Evolutionary conservation across 345 rosid genomes (phyloP).

Genomic region (Zanthoxylum bungeanum): DNA sequence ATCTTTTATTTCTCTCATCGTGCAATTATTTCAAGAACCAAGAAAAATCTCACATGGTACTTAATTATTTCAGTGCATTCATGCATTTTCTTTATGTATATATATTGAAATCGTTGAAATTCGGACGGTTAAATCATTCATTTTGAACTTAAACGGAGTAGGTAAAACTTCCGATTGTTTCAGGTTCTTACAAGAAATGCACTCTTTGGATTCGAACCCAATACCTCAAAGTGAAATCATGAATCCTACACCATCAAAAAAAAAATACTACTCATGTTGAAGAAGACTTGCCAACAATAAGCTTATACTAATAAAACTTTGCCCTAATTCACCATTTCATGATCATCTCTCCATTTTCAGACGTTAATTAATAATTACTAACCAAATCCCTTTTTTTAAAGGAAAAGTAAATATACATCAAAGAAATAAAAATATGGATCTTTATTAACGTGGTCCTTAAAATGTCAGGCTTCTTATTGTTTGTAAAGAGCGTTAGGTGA

Average conservation of each 20-base stretch:
- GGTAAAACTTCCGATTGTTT: too few relatives aligned
- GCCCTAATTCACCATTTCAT: not conserved
- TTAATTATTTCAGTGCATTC: conserved; percentile 17
- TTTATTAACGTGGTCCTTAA: conserved; percentile 4
- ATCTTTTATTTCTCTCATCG: not conserved
- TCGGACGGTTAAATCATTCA: too few relatives aligned
- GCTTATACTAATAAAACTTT: not conserved
- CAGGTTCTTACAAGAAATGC: too few relatives aligned
- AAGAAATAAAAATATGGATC: not conserved
- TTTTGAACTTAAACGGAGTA: too few relatives aligned
- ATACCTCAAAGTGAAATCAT: too few relatives aligned
- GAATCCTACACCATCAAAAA: too few relatives aligned
- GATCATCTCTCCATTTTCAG: not conserved
- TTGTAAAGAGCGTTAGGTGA: not conserved
- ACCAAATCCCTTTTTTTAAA: not conserved
- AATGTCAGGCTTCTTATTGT: not conserved
- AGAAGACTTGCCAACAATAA: not conserved
- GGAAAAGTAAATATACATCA: not conserved
- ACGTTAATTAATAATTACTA: too few relatives aligned
- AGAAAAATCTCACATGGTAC: conserved; percentile 29
- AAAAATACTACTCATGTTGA: not conserved
- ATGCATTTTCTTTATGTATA: not conserved
- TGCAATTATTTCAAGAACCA: conserved; percentile 23
- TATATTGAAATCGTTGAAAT: too few relatives aligned
- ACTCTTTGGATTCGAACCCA: too few relatives aligned